Evolutionary conservation across 129 eudicot genomes (phyloP), one percentile per base, ranked within the genome.

Genomic region (Calendula officinalis): DNA sequence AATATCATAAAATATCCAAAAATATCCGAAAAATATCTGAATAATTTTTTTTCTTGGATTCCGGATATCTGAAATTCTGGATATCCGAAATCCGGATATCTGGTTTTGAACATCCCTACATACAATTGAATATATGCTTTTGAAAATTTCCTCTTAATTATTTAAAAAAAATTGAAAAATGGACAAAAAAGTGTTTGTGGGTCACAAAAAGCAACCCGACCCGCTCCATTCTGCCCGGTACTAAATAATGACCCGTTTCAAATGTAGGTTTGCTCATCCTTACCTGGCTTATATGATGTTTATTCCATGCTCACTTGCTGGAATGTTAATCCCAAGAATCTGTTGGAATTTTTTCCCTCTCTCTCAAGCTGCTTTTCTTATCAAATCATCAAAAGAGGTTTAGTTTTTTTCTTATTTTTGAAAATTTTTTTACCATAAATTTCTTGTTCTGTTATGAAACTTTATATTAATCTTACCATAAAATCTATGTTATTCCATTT

Each of bases 221-320:
- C 3, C 38, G 12, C 12, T 27, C 58, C 32, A 30, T 6, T 53
- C 17, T 30, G 58, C 22, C 38, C 57, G 11, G 16, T 45, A 45
- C 50, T 45, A 45, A 10, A 45, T 8, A 15, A 45, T 45, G 50
- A 45, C 16, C 50, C 50, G 13, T 54, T 46, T 69, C 44, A 58
- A 59, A 55, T 80, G 78, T 81, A 94, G 99, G 99, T 94, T 82
- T 78, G 89, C 89, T 68, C 77, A 75, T 86, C 95, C 92, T 42
- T 82, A 67, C 68, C 76, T 86, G 84, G 95, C 99, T 53, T 94
- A 75, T 70, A 64, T 94, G 78, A 94, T 88, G 97, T 94, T 88
- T 67, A 64, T 94, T 52, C 99, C 99, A 16, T 75, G 89, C 75
- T 88, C 99, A 60, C 73, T 94, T 80, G 81, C 80, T 76, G 99